Base-by-base conservation (phyloP, 1,284 basidiomycete genomes). In the Cutaneotrichosporon arboriforme region DNA sequence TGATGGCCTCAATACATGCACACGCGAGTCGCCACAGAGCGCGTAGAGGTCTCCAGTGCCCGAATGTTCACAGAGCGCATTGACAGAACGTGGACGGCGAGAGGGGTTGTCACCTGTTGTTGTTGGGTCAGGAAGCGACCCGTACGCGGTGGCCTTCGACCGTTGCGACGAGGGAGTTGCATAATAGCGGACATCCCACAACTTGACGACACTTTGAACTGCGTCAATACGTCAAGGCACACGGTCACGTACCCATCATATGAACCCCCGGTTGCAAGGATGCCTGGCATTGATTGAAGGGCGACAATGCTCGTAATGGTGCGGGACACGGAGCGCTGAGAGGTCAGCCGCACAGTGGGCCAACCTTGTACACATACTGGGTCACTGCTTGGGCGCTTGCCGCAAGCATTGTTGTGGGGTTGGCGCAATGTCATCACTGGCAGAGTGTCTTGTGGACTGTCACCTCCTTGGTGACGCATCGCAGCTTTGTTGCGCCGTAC, bases 181-280 rank as follows among this genome's bases (percentile, higher is more conserved):
- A 1, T 65, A 62, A 37, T 69, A 66, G 8, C 75, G 67, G 1
- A 76, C 58, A 55, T 77, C 75, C 75, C 75, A 77, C 3, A 77
- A 62, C 54, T 73, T 76, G 50, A 77, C 65, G 31, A 73, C 60
- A 9, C 75, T 74, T 43, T 22, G 23, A 7, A 26, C 26, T 2
- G 1, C 1, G 38, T 48, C 17, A 48, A 37, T 20, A 10, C 18
- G 17, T 9, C 10, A 1, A 2, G 2, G 10, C 3, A 1, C 4
- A 26, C 4, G 3, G 4, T 4, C 4, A 59, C 71, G 57, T 37
- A 74, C 73, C 70, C 74, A 55, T 77, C 74, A 9, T 58, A 68
- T 0, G 72, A 68, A 3, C 74, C 74, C 4, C 70, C 74, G 0
- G 73, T 74, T 12, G 72, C 72, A 4, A 77, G 59, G 4, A 65